Evolutionary conservation across 2,329 filamentous ascomycete species (phyloP).

Genomic region (Magnaporthiopsis poae): DNA sequence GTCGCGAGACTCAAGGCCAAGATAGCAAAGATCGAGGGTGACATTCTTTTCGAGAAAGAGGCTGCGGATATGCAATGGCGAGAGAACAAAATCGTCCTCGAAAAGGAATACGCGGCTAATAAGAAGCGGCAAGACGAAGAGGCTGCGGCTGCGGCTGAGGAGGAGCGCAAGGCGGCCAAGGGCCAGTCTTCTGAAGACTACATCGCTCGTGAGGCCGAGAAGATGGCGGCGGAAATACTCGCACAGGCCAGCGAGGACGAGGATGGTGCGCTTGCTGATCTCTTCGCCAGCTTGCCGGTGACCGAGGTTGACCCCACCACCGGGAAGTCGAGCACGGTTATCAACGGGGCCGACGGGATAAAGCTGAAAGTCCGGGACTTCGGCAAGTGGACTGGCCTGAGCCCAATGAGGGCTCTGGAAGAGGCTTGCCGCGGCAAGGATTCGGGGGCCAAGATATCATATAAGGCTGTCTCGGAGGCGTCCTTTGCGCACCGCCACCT

Average conservation of each 20-base stretch:
- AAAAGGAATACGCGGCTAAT: constrained; percentile 48
- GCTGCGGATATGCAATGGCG: constrained; percentile 59
- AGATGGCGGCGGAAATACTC: constrained; percentile 49
- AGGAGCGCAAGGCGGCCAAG: constrained; percentile 13
- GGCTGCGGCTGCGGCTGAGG: constrained; percentile 20
- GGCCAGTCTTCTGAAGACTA: constrained; percentile 29
- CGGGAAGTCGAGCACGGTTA: constrained; percentile 47
- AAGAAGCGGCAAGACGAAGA: constrained; percentile 30
- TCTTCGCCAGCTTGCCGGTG: constrained; percentile 53
- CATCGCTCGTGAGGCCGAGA: constrained; percentile 46
- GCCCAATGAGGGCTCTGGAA: constrained; percentile 66
- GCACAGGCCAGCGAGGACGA: constrained; percentile 48
- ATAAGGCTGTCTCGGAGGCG: constrained; percentile 60
- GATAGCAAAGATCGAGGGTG: constrained; percentile 65
- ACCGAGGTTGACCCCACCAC: constrained; percentile 48
- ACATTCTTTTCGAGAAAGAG: constrained; percentile 62
- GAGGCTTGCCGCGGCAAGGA: constrained; percentile 83
- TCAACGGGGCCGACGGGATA: constrained; percentile 41
- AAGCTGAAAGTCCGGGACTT: constrained; percentile 67
- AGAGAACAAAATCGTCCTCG: constrained; percentile 45
- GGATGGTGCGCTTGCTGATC: constrained; percentile 36
- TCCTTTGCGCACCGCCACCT: constrained; percentile 68
- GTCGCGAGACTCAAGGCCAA: constrained; percentile 62
- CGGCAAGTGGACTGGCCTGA: constrained; percentile 69
- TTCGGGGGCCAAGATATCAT: constrained; percentile 55